Conservation (phyloP, 441 rosid species). For the Corymbia calophylla region DNA sequence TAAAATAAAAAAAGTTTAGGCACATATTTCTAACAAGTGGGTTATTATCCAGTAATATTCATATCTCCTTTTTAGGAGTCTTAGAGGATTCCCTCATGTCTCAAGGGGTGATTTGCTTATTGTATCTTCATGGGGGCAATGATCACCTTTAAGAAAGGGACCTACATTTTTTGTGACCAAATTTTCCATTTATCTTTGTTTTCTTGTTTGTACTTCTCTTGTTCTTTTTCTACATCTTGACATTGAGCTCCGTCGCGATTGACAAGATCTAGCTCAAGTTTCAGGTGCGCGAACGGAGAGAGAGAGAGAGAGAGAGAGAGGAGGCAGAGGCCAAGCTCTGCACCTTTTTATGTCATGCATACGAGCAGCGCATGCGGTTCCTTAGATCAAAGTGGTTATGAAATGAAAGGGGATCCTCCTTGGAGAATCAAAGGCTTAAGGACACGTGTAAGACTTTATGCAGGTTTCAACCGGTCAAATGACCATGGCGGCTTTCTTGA, state of each 20-base stretch:
- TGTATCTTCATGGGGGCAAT: neutral
- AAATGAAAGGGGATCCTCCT: neutral
- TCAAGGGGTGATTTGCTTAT: neutral
- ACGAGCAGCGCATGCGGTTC: neutral
- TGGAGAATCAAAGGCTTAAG: neutral
- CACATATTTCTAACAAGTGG: fast-evolving
- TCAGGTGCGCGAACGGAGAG: neutral
- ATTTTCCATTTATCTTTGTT: neutral
- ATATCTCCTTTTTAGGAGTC: neutral
- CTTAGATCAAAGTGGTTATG: neutral
- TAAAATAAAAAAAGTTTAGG: too few species aligned
- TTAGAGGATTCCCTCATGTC: neutral
- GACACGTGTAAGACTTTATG: neutral
- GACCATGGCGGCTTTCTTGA: neutral
- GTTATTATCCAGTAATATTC: neutral
- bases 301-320: neutral
- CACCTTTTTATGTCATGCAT: neutral
- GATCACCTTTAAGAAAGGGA: neutral
- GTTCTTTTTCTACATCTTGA: neutral
- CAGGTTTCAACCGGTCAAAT: neutral
- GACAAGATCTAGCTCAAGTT: neutral
- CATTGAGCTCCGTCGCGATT: neutral
- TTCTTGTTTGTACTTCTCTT: neutral
- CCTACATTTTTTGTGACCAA: neutral
- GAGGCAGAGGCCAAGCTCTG: neutral